These are phyloP conservation scores for Quercus ilex DNA, from an alignment of 306 rosid species.

Conservation along the genomic window DNA sequence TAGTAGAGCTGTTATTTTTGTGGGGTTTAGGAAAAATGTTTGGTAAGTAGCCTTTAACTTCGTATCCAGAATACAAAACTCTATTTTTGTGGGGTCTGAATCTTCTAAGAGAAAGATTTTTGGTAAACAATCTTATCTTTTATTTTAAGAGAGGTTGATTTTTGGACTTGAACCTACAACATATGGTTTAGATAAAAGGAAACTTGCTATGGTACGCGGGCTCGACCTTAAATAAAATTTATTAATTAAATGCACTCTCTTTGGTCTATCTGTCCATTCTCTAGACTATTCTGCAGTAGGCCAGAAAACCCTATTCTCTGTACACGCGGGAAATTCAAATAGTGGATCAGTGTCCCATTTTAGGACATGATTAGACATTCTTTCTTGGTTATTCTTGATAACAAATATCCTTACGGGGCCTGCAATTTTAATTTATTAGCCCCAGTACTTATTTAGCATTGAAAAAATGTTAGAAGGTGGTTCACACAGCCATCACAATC, in stretches of 20 bases:
- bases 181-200: too few relatives aligned
- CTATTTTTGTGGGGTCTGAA: too few relatives aligned
- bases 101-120: too few relatives aligned
- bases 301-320: neutral
- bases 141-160: too few relatives aligned
- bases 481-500: constrained; percentile 28
- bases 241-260: neutral
- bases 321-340: constrained; percentile 30
- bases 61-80: too few relatives aligned
- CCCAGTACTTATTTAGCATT: constrained; percentile 30
- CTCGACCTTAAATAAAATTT: neutral
- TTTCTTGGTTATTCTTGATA: constrained; percentile 22
- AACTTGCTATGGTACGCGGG: too few relatives aligned
- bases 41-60: too few relatives aligned
- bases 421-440: constrained; percentile 27
- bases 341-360: constrained; percentile 28
- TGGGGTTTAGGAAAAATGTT: too few relatives aligned
- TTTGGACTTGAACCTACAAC: too few relatives aligned
- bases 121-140: too few relatives aligned
- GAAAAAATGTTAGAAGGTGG: constrained; percentile 32
- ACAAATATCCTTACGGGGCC: constrained; percentile 17
- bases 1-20: too few relatives aligned
- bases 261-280: neutral
- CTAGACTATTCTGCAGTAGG: neutral
- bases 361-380: constrained; percentile 13